These are phyloP conservation scores for Russula compacta DNA, from an alignment of 768 basidiomycete genomes.

Conservation along the genomic window DNA sequence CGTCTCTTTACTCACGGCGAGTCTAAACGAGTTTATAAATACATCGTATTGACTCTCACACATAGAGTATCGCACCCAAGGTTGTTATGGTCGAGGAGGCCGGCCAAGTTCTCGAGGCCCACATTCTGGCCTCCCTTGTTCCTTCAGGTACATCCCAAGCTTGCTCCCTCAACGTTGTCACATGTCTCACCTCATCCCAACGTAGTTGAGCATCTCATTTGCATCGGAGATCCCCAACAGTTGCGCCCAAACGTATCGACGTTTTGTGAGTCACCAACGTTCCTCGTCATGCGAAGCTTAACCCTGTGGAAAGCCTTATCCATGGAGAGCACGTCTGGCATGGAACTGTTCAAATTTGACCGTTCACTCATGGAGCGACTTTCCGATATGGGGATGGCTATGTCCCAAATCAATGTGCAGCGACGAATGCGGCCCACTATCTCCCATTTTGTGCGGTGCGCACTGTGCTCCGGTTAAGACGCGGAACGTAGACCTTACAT, in stretches of 20 bases:
- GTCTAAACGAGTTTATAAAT: not conserved
- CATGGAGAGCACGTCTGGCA: conserved; percentile 53
- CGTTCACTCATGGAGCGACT: conserved; percentile 67
- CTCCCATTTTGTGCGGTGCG: conserved; percentile 49
- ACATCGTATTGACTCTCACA: not conserved
- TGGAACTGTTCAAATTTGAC: conserved; percentile 52
- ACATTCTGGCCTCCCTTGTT: conserved; percentile 56
- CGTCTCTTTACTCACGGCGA: conserved; percentile 45
- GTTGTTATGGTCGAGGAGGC: conserved; percentile 73
- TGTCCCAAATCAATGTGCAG: conserved; percentile 67
- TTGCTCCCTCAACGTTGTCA: not conserved
- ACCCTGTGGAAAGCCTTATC: conserved; percentile 43
- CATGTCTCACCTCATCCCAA: not conserved
- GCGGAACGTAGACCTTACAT: not conserved
- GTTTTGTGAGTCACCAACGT: conserved; percentile 35
- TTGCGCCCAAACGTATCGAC: conserved; percentile 60
- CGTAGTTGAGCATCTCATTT: conserved; percentile 56
- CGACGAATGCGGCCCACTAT: conserved; percentile 68
- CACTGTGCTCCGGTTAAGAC: not conserved
- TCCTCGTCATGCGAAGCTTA: not conserved
- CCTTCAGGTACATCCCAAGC: conserved; percentile 25
- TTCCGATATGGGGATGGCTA: conserved; percentile 43
- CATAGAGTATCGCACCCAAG: conserved; percentile 47
- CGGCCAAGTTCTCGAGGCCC: conserved; percentile 75
- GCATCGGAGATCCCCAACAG: conserved; percentile 76